Base-by-base conservation (phyloP, 208 protist genomes). In the Tritrichomonas musculus region DNA sequence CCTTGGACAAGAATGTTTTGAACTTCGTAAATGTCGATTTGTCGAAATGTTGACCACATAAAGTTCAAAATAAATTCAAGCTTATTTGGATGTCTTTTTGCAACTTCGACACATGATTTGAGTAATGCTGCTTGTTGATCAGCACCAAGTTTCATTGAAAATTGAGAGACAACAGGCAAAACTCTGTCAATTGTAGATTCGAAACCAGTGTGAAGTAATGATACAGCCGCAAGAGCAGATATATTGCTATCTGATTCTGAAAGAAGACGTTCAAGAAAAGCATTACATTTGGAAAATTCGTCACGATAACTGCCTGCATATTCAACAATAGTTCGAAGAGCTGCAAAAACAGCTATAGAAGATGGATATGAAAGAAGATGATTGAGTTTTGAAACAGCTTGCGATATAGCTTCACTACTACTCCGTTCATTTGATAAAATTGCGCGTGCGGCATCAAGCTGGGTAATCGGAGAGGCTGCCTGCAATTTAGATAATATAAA, bases 131-230 rank as follows among this genome's bases (percentile, higher is more conserved):
- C 13, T 47, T 50, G 41, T 47, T 82, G 73, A 53, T 82, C 73
- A n/a, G 73, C 17, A 50, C 25, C 17, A 39, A 82, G 33, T 53
- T 82, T 82, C 8, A 41, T 25, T 82, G 73, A 14, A 82, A 82
- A 82, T n/a, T 82, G 39, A 11, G 39, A 41, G n/a, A 82, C 53
- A 53, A 50, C 17, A 30, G 73, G 73, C n/a, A 82, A 53, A 25
- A 82, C 73, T 13, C 73, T 33, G 53, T 82, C 73, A 82, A 82
- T 82, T n/a, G 73, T 82, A n/a, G 73, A 41, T 82, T 82, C 73
- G 27, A 82, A 82, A 33, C 73, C 73, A n/a, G 73, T 82, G 27
- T 82, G 73, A 13, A 82, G 27, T 13, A 82, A 30, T n/a, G 73
- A 49, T 5, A 82, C 33, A 0, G 73, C 73, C 53, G 73, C 73